Percentiles rank a stretch among this genome's conserved stretches.
Evolutionary conservation across 306 rosid species (phyloP).

Genomic region (Oemleria cerasiformis): DNA sequence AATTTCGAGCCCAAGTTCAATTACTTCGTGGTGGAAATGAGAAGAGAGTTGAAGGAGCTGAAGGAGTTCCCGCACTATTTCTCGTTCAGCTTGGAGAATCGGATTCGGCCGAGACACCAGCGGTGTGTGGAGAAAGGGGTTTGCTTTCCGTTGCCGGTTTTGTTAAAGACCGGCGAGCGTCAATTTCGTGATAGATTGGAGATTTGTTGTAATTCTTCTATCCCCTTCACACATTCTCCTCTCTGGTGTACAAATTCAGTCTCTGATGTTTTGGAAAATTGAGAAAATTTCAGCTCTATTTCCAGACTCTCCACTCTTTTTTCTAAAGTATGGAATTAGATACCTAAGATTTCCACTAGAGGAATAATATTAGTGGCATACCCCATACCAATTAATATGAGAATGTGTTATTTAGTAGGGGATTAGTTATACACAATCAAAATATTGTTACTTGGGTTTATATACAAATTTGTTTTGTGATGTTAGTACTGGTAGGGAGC

Average conservation of each 20-base stretch:
- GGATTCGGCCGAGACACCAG: constrained; percentile 85
- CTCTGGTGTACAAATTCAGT: constrained; percentile 52
- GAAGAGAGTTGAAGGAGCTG: constrained; percentile 82
- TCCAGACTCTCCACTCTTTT: background rate
- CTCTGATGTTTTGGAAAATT: background rate
- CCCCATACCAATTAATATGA: no score
- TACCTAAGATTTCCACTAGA: no score
- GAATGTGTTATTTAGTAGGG: no score
- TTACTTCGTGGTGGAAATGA: constrained; percentile 89
- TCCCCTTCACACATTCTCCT: constrained; percentile 67
- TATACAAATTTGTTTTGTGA: no score
- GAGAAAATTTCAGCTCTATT: background rate
- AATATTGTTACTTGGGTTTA: no score
- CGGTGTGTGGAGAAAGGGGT: constrained; percentile 75
- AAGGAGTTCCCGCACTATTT: constrained; percentile 80
- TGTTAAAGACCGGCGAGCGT: constrained; percentile 56
- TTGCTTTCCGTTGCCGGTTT: constrained; percentile 66
- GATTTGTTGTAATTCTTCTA: constrained; percentile 70
- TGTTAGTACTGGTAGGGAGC: no score
- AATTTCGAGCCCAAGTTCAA: constrained; percentile 78
- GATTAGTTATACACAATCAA: no score
- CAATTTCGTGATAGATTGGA: constrained; percentile 61
- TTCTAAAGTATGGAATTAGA: no score
- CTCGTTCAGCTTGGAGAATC: constrained; percentile 80
- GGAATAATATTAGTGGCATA: no score